Evolutionary conservation across 108 stramenopile species (phyloP).

Genomic region (Nitzschia palea): DNA sequence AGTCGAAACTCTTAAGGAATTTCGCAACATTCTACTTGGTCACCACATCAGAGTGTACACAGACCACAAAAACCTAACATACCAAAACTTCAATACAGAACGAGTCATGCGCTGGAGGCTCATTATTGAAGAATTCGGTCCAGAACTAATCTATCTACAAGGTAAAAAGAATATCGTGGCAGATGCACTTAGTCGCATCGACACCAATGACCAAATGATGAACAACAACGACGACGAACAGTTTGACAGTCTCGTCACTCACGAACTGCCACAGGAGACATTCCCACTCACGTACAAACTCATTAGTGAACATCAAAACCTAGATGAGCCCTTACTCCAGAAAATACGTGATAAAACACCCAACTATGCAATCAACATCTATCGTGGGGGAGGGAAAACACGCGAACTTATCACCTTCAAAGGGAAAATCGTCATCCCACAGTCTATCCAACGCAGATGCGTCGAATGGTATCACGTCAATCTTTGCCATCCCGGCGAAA

Average conservation of each 20-base stretch:
- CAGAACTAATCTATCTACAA: neutral
- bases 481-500: constrained; percentile 31
- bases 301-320: neutral
- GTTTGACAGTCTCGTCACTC: neutral
- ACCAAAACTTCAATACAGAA: constrained; percentile 32
- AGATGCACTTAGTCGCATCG: constrained; percentile 17
- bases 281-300: neutral
- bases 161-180: constrained; percentile 31
- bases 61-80: constrained; percentile 32
- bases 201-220: neutral
- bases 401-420: no score
- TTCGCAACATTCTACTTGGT: constrained; percentile 26
- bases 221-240: neutral
- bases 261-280: neutral
- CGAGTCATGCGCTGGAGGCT: constrained; percentile 44
- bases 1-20: constrained; percentile 42
- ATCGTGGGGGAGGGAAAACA: neutral
- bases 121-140: constrained; percentile 42
- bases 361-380: neutral
- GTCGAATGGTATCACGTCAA: constrained; percentile 19
- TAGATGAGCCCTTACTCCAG: neutral
- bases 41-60: no score
- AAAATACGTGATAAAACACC: neutral
- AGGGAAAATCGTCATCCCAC: neutral
- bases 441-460: neutral